A percentile compares a stretch with the other conserved stretches of the same genome.
Evolutionary conservation across 345 rosid species (phyloP).

Genomic region (Moricandia arvensis): DNA sequence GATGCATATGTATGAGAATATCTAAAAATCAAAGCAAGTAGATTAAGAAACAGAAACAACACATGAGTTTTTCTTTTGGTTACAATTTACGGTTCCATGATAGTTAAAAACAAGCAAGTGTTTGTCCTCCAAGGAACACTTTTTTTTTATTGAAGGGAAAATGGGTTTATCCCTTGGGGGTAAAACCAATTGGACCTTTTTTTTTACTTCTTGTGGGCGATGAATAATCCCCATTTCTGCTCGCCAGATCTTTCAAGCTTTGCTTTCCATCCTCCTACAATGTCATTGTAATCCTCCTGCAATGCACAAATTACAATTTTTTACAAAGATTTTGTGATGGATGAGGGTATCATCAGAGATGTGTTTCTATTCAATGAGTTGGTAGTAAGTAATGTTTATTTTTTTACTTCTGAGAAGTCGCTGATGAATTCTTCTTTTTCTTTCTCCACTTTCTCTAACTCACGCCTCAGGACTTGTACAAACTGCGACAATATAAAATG

Average conservation of each 20-base stretch:
- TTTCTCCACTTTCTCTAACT: constrained; percentile 37
- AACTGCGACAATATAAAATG: constrained; percentile 48
- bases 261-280: constrained; percentile 77
- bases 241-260: constrained; percentile 68
- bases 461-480: constrained; percentile 53
- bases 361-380: not conserved
- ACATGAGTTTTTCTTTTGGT: not conserved
- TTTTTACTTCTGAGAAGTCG: constrained; percentile 69
- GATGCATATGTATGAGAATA: not conserved
- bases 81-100: not conserved
- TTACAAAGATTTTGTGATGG: not conserved
- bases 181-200: not conserved
- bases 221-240: constrained; percentile 75
- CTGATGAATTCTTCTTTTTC: constrained; percentile 65
- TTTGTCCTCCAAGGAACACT: not conserved
- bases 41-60: not conserved
- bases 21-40: not conserved
- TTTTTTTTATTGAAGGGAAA: not conserved
- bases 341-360: not conserved
- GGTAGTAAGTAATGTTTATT: not conserved
- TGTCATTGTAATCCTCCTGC: constrained; percentile 75
- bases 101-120: not conserved
- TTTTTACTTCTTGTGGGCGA: constrained; percentile 42
- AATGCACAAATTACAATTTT: not conserved
- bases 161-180: not conserved